Conservation (phyloP, 176 grass and related monocot genomes). For the sorghum (Sorghum bicolor) region Sorghum_bicolor_NCBIv3 NC_012877.2:61768501-61769000, state of each 20-base stretch:
- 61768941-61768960: constrained; percentile 12
- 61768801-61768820: constrained; percentile 37
- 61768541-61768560: background rate
- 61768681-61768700: background rate
- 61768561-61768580: background rate
- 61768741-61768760: background rate
- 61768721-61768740: background rate
- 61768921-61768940: constrained; percentile 14
- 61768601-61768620: background rate
- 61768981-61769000: background rate
- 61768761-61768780: background rate
- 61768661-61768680: background rate
- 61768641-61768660: background rate
- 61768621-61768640: background rate
- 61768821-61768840: background rate
- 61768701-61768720: background rate
- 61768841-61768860: background rate
- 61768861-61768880: background rate
- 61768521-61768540: fast-evolving
- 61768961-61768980: constrained; percentile 18
- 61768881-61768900: constrained; percentile 24
- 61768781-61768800: constrained; percentile 27
- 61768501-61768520: background rate
- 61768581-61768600: too few relatives aligned
- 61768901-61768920: constrained; percentile 32